Evolutionary conservation across 2,329 filamentous ascomycete genomes (phyloP).

Genomic region (Claviceps arundinis): DNA sequence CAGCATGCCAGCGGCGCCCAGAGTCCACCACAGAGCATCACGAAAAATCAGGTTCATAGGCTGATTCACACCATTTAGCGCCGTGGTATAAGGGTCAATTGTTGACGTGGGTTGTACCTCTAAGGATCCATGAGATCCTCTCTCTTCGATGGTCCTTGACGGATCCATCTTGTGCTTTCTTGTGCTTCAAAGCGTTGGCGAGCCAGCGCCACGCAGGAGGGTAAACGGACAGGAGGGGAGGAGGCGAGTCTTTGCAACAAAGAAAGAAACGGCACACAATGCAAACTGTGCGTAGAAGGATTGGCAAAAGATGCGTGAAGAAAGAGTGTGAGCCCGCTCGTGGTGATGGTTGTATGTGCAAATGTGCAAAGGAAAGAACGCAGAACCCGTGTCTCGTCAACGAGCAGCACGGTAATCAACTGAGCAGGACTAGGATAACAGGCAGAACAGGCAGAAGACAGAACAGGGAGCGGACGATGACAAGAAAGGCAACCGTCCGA

Average conservation of each 20-base stretch:
- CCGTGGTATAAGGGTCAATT: slow-evolving; percentile 41
- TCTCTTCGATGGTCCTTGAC: slow-evolving; percentile 19
- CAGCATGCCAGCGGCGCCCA: slow-evolving; percentile 41
- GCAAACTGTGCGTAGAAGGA: neutral
- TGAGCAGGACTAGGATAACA: neutral
- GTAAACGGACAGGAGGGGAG: neutral
- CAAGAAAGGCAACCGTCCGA: neutral
- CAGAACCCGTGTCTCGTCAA: neutral
- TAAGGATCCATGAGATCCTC: slow-evolving; percentile 15
- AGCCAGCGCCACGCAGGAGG: slow-evolving; percentile 8
- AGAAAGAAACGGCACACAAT: neutral
- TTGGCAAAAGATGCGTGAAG: neutral
- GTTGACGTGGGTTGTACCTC: slow-evolving; percentile 28
- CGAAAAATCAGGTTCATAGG: slow-evolving; percentile 42
- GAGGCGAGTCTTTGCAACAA: neutral
- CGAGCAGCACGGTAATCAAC: neutral
- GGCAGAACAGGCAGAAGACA: too few relatives aligned
- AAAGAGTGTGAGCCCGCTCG: neutral
- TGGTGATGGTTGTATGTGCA: neutral
- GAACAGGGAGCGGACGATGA: neutral
- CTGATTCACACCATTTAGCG: slow-evolving; percentile 49
- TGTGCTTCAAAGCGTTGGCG: slow-evolving; percentile 8
- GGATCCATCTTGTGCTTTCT: slow-evolving; percentile 18
- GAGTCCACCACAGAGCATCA: slow-evolving; percentile 45
- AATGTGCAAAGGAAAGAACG: neutral